Conservation (phyloP, 352 stramenopile genomes). For the Globisporangium acanthophoron region DNA sequence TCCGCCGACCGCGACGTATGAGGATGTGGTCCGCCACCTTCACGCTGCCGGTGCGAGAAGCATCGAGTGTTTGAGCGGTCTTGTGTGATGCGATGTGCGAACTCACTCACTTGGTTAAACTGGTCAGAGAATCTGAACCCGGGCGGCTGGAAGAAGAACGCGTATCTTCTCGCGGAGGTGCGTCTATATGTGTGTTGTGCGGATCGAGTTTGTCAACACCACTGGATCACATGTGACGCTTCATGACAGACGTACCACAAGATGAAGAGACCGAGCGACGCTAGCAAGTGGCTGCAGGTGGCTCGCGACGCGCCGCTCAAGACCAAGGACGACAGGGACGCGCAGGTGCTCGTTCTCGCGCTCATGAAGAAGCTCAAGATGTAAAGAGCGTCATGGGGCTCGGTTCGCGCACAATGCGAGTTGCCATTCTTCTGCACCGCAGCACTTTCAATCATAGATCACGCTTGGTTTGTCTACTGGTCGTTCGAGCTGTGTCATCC, state of each 20-base stretch:
- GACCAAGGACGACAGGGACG: constrained; percentile 54
- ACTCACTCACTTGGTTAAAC: too few relatives aligned
- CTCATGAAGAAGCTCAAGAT: constrained; percentile 46
- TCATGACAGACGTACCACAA: constrained; percentile 54
- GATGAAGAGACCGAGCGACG: constrained; percentile 46
- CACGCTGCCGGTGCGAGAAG: constrained; percentile 32
- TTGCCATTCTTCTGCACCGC: neutral
- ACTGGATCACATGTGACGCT: neutral
- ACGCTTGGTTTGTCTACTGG: too few relatives aligned
- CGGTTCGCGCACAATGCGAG: neutral
- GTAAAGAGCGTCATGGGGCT: neutral
- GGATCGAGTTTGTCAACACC: neutral
- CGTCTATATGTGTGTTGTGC: neutral
- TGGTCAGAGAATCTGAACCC: constrained; percentile 49
- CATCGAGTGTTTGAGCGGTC: neutral
- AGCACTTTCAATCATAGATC: neutral
- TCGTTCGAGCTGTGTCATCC: too few relatives aligned
- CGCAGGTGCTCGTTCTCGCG: constrained; percentile 31
- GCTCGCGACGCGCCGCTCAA: constrained; percentile 42
- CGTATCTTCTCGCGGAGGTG: constrained; percentile 55
- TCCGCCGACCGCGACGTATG: constrained; percentile 51
- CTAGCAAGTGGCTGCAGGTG: constrained; percentile 41
- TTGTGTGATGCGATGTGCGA: too few relatives aligned
- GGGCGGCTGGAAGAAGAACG: constrained; percentile 77
- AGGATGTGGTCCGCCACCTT: constrained; percentile 54